A percentile compares a stretch with the other conserved stretches of the same genome.
Evolutionary conservation across 2,329 filamentous ascomycete species (phyloP).

Genomic region (Aspergillus awamori): DNA sequence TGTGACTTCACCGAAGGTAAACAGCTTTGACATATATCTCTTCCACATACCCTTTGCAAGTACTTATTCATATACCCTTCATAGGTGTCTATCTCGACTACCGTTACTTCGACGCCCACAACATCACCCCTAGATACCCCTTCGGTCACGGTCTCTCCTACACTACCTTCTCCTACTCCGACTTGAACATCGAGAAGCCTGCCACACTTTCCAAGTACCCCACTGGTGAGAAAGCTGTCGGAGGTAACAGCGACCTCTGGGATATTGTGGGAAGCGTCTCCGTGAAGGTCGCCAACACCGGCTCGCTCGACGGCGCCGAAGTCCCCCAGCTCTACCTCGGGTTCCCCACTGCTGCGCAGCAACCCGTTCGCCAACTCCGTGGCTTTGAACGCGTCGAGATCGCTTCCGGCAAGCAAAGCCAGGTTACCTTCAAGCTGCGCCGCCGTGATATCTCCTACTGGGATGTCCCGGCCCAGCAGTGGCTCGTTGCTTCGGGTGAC

Average conservation of each 20-base stretch:
- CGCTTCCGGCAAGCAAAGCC: conserved; percentile 43
- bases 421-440: conserved; percentile 50
- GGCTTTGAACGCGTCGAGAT: conserved; percentile 57
- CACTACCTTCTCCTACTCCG: conserved; percentile 28
- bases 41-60: background rate
- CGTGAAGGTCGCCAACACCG: conserved; percentile 56
- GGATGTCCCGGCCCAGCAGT: conserved; percentile 39
- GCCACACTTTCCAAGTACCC: conserved; percentile 8
- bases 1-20: conserved; percentile 12
- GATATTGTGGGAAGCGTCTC: conserved; percentile 53
- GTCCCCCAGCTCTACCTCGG: conserved; percentile 60
- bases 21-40: background rate
- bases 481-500: conserved; percentile 32
- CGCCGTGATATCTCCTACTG: conserved; percentile 42
- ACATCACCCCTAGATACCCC: conserved; percentile 39
- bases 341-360: conserved; percentile 40
- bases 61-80: background rate
- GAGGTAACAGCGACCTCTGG: conserved; percentile 61
- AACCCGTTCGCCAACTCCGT: conserved; percentile 47
- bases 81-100: conserved; percentile 57
- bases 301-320: conserved; percentile 50
- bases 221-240: conserved; percentile 26
- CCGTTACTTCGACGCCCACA: conserved; percentile 51
- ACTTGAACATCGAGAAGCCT: conserved; percentile 11
- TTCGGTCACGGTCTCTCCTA: conserved; percentile 41